Base-by-base conservation (phyloP, 805 yeast genomes). In the Nakazawaea wickerhamii region DNA sequence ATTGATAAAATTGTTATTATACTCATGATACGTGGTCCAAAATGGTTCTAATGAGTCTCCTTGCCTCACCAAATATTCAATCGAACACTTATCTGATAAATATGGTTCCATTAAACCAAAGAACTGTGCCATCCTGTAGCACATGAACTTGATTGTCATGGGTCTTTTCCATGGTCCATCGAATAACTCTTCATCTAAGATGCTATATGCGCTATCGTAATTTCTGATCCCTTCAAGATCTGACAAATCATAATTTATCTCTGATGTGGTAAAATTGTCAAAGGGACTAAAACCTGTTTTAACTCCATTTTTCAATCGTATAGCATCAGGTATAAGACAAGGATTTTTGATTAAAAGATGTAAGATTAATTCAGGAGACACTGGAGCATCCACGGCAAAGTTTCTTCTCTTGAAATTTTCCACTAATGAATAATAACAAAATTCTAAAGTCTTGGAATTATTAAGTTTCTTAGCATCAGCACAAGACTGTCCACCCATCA, bases 101-200 rank as follows among this genome's bases (percentile, higher is more conserved):
- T 71, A 55, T 8, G 61, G 55, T 37, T 61, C 55, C 18, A 74
- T 47, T 3, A 67, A 40, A 4, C 53, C 39, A 46, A 64, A 67
- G 14, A 75, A 51, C 48, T 79, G 82, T 1, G 79, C 65, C 8
- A 73, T 52, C 43, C 87, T 62, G 1, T 74, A 71, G 0, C 84
- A 74, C 44, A 84, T 65, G 48, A 74, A 74, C 40, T 77, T 57
- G 17, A 78, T 55, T 0, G 89, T 81, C 15, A 79, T 66, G 1
- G 84, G 77, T 2, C 41, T 61, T 36, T 58, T 52, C 89, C 89
- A 82, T 2, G 52, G 44, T 4, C 37, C 40, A 9, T 36, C 49
- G 17, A 70, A 55, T 17, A 73, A 60, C 2, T 59, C 57, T 2
- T 43, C 33, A 26, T 61, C 43, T 3, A 46, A 25, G 21, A 36